Evolutionary conservation across 2,329 filamentous ascomycete species (phyloP).

Genomic region (Ramularia collo-cygni): DNA sequence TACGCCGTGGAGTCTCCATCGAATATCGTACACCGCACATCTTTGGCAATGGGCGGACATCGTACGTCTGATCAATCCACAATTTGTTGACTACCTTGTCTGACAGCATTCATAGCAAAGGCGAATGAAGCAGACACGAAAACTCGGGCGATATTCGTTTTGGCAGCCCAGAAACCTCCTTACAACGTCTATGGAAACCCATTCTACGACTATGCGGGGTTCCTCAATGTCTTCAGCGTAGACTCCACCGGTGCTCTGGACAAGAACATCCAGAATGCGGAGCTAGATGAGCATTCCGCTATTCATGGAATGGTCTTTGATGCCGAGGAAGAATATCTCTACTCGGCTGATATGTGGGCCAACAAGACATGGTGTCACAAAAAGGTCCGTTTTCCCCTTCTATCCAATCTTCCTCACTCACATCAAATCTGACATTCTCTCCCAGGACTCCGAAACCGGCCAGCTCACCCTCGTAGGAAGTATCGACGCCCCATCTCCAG

Average conservation of each 20-base stretch:
- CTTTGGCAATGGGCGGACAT: conserved; percentile 69
- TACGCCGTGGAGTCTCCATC: conserved; percentile 69
- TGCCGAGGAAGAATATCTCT: conserved; percentile 64
- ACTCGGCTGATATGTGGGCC: conserved; percentile 69
- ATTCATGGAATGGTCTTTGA: conserved; percentile 82
- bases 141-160: conserved; percentile 82
- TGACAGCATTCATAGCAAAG: conserved; percentile 54
- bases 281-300: conserved; percentile 61
- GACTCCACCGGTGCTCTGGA: conserved; percentile 51
- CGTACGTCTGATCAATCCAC: conserved; percentile 38
- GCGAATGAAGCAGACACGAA: conserved; percentile 66
- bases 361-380: conserved; percentile 82
- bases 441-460: conserved; percentile 47
- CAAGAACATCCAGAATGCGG: conserved; percentile 64
- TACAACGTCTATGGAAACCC: conserved; percentile 84
- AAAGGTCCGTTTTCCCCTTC: conserved; percentile 39
- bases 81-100: neutral
- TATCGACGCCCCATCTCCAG: conserved; percentile 61
- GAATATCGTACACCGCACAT: conserved; percentile 67
- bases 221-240: conserved; percentile 68
- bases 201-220: conserved; percentile 80
- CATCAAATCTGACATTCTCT: conserved; percentile 1
- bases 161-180: conserved; percentile 69
- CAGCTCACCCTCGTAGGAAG: conserved; percentile 63
- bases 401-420: too few species aligned